These are phyloP conservation scores for Harrya chromipes DNA, from an alignment of 768 basidiomycete genomes.

Conservation along the genomic window DNA sequence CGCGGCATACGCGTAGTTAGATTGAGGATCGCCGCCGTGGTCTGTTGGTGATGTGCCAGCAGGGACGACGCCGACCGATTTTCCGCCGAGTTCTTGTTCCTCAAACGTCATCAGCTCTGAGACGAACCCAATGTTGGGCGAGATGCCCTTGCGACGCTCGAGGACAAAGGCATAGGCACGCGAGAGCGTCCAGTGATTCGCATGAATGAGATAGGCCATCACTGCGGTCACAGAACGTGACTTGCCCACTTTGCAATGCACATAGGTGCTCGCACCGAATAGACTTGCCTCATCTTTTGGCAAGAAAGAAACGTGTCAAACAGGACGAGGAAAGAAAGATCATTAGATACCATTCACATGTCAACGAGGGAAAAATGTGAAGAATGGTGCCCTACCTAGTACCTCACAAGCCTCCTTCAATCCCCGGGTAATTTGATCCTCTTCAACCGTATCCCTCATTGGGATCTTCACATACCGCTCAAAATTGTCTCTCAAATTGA, in stretches of 20 bases:
- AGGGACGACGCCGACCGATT: slow-evolving; percentile 28
- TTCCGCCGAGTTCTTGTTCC: slow-evolving; percentile 79
- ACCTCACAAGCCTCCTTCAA: slow-evolving; percentile 84
- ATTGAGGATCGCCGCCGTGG: slow-evolving; percentile 23
- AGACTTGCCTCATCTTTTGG: slow-evolving; percentile 82
- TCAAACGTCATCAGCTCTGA: slow-evolving; percentile 97
- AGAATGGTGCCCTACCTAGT: slow-evolving; percentile 58
- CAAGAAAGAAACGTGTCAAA: slow-evolving; percentile 2
- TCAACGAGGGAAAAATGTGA: not conserved
- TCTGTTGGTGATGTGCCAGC: slow-evolving; percentile 17
- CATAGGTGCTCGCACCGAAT: slow-evolving; percentile 86
- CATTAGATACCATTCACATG: slow-evolving; percentile 4
- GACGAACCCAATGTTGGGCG: slow-evolving; percentile 97
- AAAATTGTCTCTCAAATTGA: slow-evolving; percentile 65
- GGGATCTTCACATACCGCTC: slow-evolving; percentile 85
- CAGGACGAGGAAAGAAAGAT: not conserved
- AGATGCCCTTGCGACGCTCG: slow-evolving; percentile 90
- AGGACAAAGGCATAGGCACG: slow-evolving; percentile 89
- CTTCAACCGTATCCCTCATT: slow-evolving; percentile 95
- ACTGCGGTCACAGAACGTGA: slow-evolving; percentile 95
- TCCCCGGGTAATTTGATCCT: slow-evolving; percentile 79
- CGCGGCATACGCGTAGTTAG: slow-evolving; percentile 43
- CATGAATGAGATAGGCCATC: slow-evolving; percentile 96
- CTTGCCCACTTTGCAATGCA: slow-evolving; percentile 96
- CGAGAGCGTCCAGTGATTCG: slow-evolving; percentile 94